Base-by-base conservation (phyloP, 2,329 filamentous ascomycete genomes). In the Apiospora arundinis region DNA sequence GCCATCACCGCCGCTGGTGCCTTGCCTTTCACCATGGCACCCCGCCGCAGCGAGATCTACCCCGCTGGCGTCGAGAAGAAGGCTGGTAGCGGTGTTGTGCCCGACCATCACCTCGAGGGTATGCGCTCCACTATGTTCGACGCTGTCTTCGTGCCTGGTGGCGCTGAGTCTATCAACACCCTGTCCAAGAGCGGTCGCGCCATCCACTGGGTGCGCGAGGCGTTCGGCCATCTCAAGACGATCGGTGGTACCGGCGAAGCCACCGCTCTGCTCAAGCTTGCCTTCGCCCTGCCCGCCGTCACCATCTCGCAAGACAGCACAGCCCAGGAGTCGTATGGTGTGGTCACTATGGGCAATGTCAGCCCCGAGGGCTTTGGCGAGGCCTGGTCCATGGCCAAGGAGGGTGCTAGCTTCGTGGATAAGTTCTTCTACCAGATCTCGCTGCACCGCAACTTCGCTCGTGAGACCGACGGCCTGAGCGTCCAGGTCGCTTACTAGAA, bases 51-150 rank as follows among this genome's bases (percentile, higher is more conserved):
- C 49, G 86, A 90, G 44, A 89, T 95, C 72, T 91, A 85, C 69
- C 88, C 92, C 8, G 88, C 86, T 0, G 89, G 88, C 9, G 88
- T 88, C 72, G 85, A 89, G 74, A 86, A 86, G 67, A 83, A 82
- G 0, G 79, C 81, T 2, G 82, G 84, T 49, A 86, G 86, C 70
- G 90, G 89, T 6, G 82, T 93, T 0, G 82, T 88, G 32, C 91
- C 94, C 0, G 92, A 95, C 75, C 93, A 96, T 78, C 92, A 95
- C 78, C 89, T 95, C 68, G 92, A 95, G 75, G 93, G 92, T 0
- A 91, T 92, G 87, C 89, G 93, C 21, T 93, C 91, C 40, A 94
- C 92, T 46, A 90, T 96, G 86, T 95, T 95, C 74, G 94, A 96
- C 78, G 91, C 92, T 0, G 78, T 95, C 40, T 95, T 94, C 77